Evolutionary conservation across 495 filamentous ascomycete genomes (phyloP), one percentile per base, ranked within the genome.

Genomic region (Tricharina praecox): DNA sequence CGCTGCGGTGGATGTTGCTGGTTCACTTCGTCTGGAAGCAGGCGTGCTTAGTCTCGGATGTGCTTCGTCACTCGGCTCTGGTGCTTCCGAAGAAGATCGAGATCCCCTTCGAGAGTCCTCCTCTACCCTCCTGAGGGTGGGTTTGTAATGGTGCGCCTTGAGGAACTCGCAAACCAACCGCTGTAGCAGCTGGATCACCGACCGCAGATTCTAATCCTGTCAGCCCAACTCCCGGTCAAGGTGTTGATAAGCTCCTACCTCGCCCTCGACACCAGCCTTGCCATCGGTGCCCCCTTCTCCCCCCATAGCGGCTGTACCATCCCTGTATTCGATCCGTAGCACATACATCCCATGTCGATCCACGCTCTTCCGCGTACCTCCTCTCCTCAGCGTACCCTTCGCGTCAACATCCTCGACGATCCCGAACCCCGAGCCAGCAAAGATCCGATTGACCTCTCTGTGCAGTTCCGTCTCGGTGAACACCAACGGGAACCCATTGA

Each of bases 311-410:
- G 30, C 18, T 56, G 44, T 7, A 21, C 49, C 55, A 60, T 58
- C 11, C 48, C 21, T 13, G 63, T 56, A 51, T 2, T 69, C 65
- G n/a, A 97, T 75, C 5, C 75, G 76, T 26, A 97, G 67, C 56
- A 78, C 80, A 54, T 94, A 96, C 81, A 90, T 92, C 1, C 87
- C 85, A 81, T 81, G 93, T 50, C 77, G 71, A 59, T 93, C 85
- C 24, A 83, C 66, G 0, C 75, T 73, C 59, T 82, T 88, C 16
- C 68, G 68, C 13, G 63, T 55, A 2, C 67, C 66, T 64, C 37
- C 63, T 50, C 40, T 72, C 64, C 18, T 59, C 52, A 37, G 66
- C 56, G 46, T 64, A 55, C 15, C 58, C 50, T 16, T 63, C 62
- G 50, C 54, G 48, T 64, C 70, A 24, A 58, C 59, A 10, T 73